Evolutionary conservation across 805 yeast genomes (phyloP).

Genomic region (Wickerhamomyces alni): DNA sequence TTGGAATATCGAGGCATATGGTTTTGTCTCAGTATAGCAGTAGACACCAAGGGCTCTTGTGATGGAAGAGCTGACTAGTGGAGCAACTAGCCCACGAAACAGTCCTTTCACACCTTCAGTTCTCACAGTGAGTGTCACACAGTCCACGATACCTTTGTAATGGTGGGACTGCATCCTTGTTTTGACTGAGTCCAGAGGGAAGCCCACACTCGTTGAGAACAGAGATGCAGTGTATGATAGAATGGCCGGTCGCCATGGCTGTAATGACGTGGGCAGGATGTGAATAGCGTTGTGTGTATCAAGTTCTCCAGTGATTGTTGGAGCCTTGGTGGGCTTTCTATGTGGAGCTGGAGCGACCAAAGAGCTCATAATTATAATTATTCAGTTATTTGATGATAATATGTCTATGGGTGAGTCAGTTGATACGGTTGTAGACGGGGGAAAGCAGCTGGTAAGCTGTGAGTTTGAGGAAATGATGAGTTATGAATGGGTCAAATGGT

Average conservation of each 20-base stretch:
- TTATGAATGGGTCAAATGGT: no score
- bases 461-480: no score
- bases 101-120: conserved; percentile 66
- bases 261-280: conserved; percentile 39
- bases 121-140: conserved; percentile 47
- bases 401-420: no score
- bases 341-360: no score
- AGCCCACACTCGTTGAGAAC: conserved; percentile 64
- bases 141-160: conserved; percentile 50
- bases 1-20: conserved; percentile 25
- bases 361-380: no score
- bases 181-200: conserved; percentile 81
- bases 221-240: conserved; percentile 62
- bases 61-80: conserved; percentile 58
- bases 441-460: no score
- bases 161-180: conserved; percentile 80
- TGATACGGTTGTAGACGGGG: no score
- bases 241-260: conserved; percentile 51
- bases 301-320: conserved; percentile 56
- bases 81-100: conserved; percentile 73
- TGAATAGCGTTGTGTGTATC: conserved; percentile 40
- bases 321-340: conserved; percentile 21
- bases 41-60: conserved; percentile 64
- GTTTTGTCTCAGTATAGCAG: conserved; percentile 51
- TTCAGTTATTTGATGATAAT: no score